Percentiles rank a stretch among this genome's conserved stretches.
These are phyloP conservation scores for Aspergillus ustus DNA, from an alignment of 2,329 filamentous ascomycete genomes.

Conservation along the genomic window DNA sequence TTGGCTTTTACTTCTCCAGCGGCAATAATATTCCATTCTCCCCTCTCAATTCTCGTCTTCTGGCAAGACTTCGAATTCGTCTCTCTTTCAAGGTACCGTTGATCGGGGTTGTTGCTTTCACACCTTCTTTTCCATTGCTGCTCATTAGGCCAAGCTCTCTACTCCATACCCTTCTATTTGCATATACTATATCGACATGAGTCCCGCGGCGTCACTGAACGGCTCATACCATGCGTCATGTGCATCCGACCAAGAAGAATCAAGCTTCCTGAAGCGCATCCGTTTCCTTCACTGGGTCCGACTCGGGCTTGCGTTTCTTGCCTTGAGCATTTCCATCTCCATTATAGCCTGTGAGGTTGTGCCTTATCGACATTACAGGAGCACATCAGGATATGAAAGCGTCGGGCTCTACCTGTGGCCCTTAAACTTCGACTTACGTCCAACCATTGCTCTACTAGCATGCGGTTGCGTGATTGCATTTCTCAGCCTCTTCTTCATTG, in stretches of 20 bases:
- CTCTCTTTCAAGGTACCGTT: slow-evolving; percentile 10
- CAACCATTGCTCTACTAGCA: slow-evolving; percentile 42
- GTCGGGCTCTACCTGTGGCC: slow-evolving; percentile 48
- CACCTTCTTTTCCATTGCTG: slow-evolving; percentile 21
- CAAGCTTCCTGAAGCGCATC: slow-evolving; percentile 39
- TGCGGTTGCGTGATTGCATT: slow-evolving; percentile 43
- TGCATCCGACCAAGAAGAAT: slow-evolving; percentile 44
- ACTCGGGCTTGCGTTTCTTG: slow-evolving; percentile 39
- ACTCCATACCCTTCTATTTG: background rate
- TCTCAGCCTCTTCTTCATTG: slow-evolving; percentile 38
- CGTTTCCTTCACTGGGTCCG: slow-evolving; percentile 40
- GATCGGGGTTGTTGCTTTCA: slow-evolving; percentile 4
- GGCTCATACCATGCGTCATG: slow-evolving; percentile 36
- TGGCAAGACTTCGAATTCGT: slow-evolving; percentile 15
- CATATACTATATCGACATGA: slow-evolving; percentile 1
- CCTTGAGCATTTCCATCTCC: slow-evolving; percentile 35
- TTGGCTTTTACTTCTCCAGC: background rate
- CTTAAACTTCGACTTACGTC: slow-evolving; percentile 46
- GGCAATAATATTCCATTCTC: slow-evolving; percentile 3
- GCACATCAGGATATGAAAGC: slow-evolving; percentile 39
- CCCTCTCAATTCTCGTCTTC: slow-evolving; percentile 15
- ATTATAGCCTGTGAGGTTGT: slow-evolving; percentile 43
- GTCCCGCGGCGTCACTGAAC: slow-evolving; percentile 16
- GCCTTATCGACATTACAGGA: slow-evolving; percentile 45
- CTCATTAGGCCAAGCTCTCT: slow-evolving; percentile 5